Base-by-base conservation (phyloP, 2,329 filamentous ascomycete genomes). In the Aspergillus unguis region DNA sequence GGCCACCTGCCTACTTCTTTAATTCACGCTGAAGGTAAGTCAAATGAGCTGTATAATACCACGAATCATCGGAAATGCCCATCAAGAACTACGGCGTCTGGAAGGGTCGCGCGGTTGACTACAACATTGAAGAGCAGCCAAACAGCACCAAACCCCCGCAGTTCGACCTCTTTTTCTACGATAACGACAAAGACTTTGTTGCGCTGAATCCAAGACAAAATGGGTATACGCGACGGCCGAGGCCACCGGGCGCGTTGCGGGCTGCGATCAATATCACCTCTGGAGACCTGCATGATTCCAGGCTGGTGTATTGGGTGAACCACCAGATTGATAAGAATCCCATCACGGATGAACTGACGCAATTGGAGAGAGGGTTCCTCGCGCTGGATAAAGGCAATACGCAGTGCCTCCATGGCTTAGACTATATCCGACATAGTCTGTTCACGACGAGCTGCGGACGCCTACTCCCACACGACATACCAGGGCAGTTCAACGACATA, bases 401-500 rank as follows among this genome's bases (percentile, higher is more conserved):
- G 3, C 35, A 23, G 36, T 27, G 28, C 3, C 45, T 48, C 43
- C 17, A 17, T 26, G 48, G 54, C 11, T 31, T 62, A 28, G 60
- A 61, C 37, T 62, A 55, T 38, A 50, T 61, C 26, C 53, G 60
- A 36, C 48, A 44, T 5, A 44, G 57, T 27, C 35, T 62, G 6
- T 56, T 62, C 37, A 48, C 55, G 25, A 47, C 52, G n/a, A 41
- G 55, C 5, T 44, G 36, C 17, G 59, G 60, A 6, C 41, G 56
- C 7, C 49, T 64, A 8, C 44, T 65, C 6, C 57, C 59, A 0
- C 61, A 61, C 47, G 56, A 60, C 11, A 48, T 57, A 25, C 40
- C 49, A 3, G 61, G 60, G 1, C 54, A 53, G 2, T 50, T 60
- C 27, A 63, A 52, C 77, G 61, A 74, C 68, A 41, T 80, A 64